Base-by-base conservation (phyloP, 202 grass and related monocot species). In the Dendrocalamus latiflorus region DNA sequence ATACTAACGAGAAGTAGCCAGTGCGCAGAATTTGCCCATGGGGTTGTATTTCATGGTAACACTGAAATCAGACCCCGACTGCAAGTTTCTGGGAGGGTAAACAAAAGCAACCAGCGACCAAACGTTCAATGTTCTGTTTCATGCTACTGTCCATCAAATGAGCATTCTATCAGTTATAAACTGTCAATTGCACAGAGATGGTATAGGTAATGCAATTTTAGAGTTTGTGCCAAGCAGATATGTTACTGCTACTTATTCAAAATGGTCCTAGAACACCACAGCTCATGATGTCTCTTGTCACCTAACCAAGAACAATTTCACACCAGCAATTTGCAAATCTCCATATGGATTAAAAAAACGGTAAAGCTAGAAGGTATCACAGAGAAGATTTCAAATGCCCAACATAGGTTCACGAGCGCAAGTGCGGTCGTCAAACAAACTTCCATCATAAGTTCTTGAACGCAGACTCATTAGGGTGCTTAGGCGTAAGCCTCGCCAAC, bases 391-490 rank as follows among this genome's bases (percentile, higher is more conserved):
- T 51, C 6, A 25, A 73, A 70, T 0, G 1, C 15, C 66, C 53
- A 67, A 37, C 30, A 21, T 7, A 37, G 33, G 41, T 41, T 60
- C 39, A 37, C 0, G 1, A 72, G 34, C 2, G 25, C 38, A 34
- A 42, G 22, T 16, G 51, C 59, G 45, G 17, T 4, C n/a, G 15
- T 53, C 10, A 12, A 45, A 45, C n/a, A 33, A 66, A 41, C 20
- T 55, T 28, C 34, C 18, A 70, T 98, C 81, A 98, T 71, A 98
- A 79, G 83, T 98, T 95, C 83, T 95, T 98, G 83, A 98, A 95
- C 6, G 92, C 87, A 5, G 96, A 98, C 69, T 93, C 87, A 2
- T 90, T 80, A 6, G 89, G 51, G n/a, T 75, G 81, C 80, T 93
- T 98, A 12, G 96, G 96, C 13, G 96, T 98, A 72, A 98, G 74